Evolutionary conservation across 495 filamentous ascomycete species (phyloP).

Genomic region (Lasiosphaeria hispida): DNA sequence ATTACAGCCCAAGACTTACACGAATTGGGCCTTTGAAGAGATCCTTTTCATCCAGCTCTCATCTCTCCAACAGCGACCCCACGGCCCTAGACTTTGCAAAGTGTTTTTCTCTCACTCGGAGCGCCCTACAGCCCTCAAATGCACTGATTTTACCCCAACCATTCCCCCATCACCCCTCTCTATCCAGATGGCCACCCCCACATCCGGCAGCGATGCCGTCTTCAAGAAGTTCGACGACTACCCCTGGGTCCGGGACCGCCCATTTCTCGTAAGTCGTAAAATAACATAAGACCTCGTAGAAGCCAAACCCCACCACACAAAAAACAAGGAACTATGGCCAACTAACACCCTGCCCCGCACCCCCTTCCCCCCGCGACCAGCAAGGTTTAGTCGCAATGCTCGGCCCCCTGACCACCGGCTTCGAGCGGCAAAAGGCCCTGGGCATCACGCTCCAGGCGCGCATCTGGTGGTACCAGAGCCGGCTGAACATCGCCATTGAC

Average conservation of each 20-base stretch:
- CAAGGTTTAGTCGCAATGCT: conserved; percentile 30
- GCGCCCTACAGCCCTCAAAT: no score
- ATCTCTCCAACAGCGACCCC: no score
- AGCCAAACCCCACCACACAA: neutral
- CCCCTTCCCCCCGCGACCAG: conserved; percentile 2
- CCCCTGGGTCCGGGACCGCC: conserved; percentile 23
- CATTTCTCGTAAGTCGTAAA: conserved; percentile 34
- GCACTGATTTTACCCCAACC: neutral
- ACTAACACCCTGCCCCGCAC: no score
- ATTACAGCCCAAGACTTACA: no score
- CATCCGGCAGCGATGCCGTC: conserved; percentile 3
- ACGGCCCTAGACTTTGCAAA: no score
- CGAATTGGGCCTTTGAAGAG: no score
- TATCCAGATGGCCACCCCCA: neutral
- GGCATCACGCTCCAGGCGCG: conserved; percentile 40
- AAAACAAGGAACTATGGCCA: no score
- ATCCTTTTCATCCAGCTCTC: no score
- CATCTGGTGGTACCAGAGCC: conserved; percentile 44
- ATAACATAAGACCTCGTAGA: neutral
- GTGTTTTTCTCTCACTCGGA: no score
- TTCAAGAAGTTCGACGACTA: conserved; percentile 23
- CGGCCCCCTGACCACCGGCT: conserved; percentile 23
- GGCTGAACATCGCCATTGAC: conserved; percentile 35
- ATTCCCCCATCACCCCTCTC: neutral
- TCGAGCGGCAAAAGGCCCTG: conserved; percentile 26